Percentiles rank a stretch among this genome's conserved stretches.
phyloP scores from a whole-genome alignment of 2,329 filamentous ascomycete species.

The Esteya vermicola region DNA sequence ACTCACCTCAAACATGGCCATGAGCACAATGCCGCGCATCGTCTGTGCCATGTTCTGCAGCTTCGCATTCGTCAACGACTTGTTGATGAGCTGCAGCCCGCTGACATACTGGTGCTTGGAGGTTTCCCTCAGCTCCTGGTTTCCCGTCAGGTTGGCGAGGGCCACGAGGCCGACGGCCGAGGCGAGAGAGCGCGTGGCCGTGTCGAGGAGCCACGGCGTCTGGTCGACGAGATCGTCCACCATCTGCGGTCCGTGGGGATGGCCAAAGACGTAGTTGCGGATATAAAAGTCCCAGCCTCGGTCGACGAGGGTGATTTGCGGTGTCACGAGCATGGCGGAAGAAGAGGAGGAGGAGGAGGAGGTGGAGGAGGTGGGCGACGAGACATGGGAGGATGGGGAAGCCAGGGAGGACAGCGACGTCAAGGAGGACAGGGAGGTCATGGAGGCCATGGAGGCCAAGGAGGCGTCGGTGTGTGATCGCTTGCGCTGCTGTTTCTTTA shows the following conservation, averaged over 20 bases:
- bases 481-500: no score
- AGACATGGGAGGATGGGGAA: background rate
- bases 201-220: slow-evolving; percentile 20
- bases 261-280: slow-evolving; percentile 34
- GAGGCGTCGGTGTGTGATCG: no score
- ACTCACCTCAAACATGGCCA: slow-evolving; percentile 48
- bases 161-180: slow-evolving; percentile 43
- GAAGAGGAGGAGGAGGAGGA: background rate
- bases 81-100: slow-evolving; percentile 33
- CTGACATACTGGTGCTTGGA: slow-evolving; percentile 39
- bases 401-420: background rate
- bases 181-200: slow-evolving; percentile 32
- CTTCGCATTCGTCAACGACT: slow-evolving; percentile 22
- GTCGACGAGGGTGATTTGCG: slow-evolving; percentile 29
- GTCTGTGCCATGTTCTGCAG: slow-evolving; percentile 26
- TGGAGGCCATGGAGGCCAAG: no score
- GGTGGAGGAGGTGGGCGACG: background rate
- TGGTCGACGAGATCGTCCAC: slow-evolving; percentile 19
- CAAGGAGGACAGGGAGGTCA: background rate
- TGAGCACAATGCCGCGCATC: slow-evolving; percentile 37
- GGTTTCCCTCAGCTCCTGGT: slow-evolving; percentile 27
- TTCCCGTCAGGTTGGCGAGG: slow-evolving; percentile 36
- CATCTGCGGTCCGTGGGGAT: slow-evolving; percentile 32
- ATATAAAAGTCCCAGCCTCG: slow-evolving; percentile 36
- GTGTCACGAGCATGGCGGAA: slow-evolving; percentile 15